A percentile compares a stretch with the other conserved stretches of the same genome.
Evolutionary conservation across 257 asterid species (phyloP).

Genomic region (Lavandula angustifolia): DNA sequence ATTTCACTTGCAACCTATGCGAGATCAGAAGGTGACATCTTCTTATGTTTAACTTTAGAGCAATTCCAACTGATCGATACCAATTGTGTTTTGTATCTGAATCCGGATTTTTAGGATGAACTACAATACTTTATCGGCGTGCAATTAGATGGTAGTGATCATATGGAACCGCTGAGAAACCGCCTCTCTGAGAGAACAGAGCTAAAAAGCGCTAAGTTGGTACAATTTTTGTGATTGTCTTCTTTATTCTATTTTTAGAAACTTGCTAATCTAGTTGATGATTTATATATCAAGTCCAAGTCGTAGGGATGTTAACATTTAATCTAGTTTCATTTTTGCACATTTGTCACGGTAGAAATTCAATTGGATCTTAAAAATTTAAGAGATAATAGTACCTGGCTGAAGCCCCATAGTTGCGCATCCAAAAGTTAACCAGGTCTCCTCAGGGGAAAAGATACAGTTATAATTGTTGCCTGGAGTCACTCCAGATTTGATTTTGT

Average conservation of each 20-base stretch:
- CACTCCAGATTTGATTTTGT: too few species aligned
- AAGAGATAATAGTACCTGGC: background rate
- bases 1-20: conserved; percentile 99
- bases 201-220: conserved; percentile 79
- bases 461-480: too few species aligned
- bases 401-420: background rate
- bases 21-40: conserved; percentile 79
- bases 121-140: conserved; percentile 98
- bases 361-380: conserved; percentile 2
- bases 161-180: conserved; percentile 84
- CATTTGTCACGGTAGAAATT: background rate
- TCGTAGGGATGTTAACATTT: background rate
- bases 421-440: background rate
- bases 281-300: conserved; percentile 10
- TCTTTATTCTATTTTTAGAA: conserved; percentile 15
- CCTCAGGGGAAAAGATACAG: too few species aligned
- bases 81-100: background rate
- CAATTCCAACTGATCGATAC: conserved; percentile 25
- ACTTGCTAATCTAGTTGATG: background rate
- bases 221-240: conserved; percentile 35
- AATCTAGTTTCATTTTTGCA: background rate
- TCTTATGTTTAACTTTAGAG: conserved; percentile 24
- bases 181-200: conserved; percentile 89
- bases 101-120: conserved; percentile 62
- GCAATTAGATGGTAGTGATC: conserved; percentile 98